phyloP scores from a whole-genome alignment of 805 yeast species.

The Candida tibetensis region DNA sequence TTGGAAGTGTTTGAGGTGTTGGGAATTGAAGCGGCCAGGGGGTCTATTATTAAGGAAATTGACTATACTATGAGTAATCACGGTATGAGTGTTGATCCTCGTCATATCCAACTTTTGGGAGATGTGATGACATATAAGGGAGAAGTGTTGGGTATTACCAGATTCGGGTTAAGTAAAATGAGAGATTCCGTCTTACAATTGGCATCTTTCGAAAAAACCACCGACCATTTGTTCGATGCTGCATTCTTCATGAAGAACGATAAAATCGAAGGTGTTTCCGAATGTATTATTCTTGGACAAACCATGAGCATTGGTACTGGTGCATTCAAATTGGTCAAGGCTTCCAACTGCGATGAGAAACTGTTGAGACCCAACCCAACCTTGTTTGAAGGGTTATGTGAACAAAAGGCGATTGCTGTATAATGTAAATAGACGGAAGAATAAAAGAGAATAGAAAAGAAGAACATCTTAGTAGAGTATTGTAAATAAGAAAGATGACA shows the following conservation, averaged over 20 bases:
- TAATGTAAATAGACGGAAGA: conserved; percentile 10
- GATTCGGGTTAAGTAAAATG: conserved; percentile 98
- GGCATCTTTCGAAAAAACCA: conserved; percentile 97
- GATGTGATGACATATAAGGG: conserved; percentile 99
- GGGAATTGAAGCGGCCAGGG: conserved; percentile 97
- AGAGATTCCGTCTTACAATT: conserved; percentile 95
- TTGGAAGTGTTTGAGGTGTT: conserved; percentile 84
- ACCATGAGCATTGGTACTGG: conserved; percentile 98
- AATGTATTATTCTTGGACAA: conserved; percentile 95
- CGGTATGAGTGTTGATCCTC: conserved; percentile 99
- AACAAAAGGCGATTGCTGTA: conserved; percentile 8
- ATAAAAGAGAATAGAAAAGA: not conserved
- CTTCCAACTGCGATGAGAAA: conserved; percentile 43
- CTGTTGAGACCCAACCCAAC: conserved; percentile 44
- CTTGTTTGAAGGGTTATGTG: conserved; percentile 46
- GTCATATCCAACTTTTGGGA: conserved; percentile 95
- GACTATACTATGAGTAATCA: conserved; percentile 98
- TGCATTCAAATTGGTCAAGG: conserved; percentile 79
- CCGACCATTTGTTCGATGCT: conserved; percentile 97
- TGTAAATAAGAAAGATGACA: no score
- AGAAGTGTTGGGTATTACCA: conserved; percentile 94
- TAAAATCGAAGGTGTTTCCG: conserved; percentile 94
- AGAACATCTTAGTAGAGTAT: no score
- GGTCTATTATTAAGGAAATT: conserved; percentile 89
- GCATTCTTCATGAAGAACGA: conserved; percentile 97